Percentiles rank a stretch among this genome's conserved stretches.
Evolutionary conservation across 2,329 filamentous ascomycete genomes (phyloP).

Genomic region (Neospermospora avenae): DNA sequence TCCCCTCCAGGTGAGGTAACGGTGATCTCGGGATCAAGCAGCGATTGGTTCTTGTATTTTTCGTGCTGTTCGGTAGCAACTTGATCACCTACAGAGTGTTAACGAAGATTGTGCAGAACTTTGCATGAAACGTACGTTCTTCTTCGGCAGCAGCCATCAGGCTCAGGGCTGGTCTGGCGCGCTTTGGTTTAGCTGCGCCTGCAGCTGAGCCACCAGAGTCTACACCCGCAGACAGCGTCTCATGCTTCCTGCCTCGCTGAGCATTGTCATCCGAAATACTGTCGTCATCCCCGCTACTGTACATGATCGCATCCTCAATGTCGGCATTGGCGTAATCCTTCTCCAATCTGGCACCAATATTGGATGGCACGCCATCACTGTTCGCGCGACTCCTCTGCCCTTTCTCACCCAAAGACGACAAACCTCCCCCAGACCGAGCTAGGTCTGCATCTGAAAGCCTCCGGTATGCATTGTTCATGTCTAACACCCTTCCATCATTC

Average conservation of each 20-base stretch:
- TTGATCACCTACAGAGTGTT: constrained; percentile 9
- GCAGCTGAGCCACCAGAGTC: constrained; percentile 36
- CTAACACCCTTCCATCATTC: constrained; percentile 59
- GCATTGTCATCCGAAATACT: constrained; percentile 63
- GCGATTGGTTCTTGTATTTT: constrained; percentile 32
- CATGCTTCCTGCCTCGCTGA: constrained; percentile 53
- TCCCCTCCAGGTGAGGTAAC: constrained; percentile 62
- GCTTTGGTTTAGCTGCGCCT: constrained; percentile 37
- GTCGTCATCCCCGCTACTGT: constrained; percentile 37
- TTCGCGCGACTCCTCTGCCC: constrained; percentile 24
- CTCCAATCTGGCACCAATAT: constrained; percentile 25
- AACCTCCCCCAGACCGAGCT: constrained; percentile 57
- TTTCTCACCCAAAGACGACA: constrained; percentile 45
- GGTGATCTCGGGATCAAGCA: constrained; percentile 59
- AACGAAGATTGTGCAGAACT: neutral
- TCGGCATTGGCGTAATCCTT: constrained; percentile 31
- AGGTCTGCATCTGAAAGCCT: constrained; percentile 70
- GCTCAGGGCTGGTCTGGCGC: constrained; percentile 50
- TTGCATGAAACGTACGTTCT: constrained; percentile 58
- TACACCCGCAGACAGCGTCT: constrained; percentile 29
- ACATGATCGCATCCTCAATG: constrained; percentile 28
- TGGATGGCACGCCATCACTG: constrained; percentile 19
- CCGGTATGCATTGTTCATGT: constrained; percentile 67
- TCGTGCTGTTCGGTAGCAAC: constrained; percentile 24
- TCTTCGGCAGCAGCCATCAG: constrained; percentile 73